Conservation (phyloP, 2,329 filamentous ascomycete species). For the Alternaria longipes region DNA sequence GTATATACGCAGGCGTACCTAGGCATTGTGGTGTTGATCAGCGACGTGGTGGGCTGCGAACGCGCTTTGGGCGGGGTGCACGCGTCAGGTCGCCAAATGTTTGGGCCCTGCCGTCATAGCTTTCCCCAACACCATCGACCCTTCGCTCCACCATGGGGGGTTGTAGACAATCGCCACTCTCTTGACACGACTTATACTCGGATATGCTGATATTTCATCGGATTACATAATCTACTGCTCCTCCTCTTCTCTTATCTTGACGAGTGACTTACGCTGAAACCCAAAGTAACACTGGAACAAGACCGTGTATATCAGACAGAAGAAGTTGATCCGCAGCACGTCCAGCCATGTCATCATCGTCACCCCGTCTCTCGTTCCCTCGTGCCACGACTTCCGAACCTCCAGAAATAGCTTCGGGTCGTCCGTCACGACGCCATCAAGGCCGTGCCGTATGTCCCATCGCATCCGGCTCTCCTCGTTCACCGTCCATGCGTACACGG, state of each 20-base stretch:
- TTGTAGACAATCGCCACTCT: neutral
- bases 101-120: constrained; percentile 17
- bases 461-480: constrained; percentile 82
- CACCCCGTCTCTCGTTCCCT: constrained; percentile 43
- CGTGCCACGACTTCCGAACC: constrained; percentile 58
- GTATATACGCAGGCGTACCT: constrained; percentile 37
- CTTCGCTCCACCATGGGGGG: neutral
- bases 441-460: constrained; percentile 72
- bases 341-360: constrained; percentile 42
- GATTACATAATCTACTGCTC: neutral
- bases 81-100: constrained; percentile 34
- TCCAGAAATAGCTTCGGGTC: constrained; percentile 75
- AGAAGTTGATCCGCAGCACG: constrained; percentile 45
- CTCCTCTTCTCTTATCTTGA: constrained; percentile 19
- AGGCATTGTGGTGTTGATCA: constrained; percentile 46
- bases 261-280: constrained; percentile 30
- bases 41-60: constrained; percentile 34
- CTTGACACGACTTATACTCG: neutral
- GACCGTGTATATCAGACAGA: constrained; percentile 45
- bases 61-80: constrained; percentile 45
- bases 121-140: neutral
- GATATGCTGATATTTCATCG: neutral
- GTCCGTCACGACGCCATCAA: constrained; percentile 89
- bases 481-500: constrained; percentile 85
- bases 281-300: constrained; percentile 47